Base-by-base conservation (phyloP, 495 filamentous ascomycete species). In the Trichoderma orchidacearum region DNA sequence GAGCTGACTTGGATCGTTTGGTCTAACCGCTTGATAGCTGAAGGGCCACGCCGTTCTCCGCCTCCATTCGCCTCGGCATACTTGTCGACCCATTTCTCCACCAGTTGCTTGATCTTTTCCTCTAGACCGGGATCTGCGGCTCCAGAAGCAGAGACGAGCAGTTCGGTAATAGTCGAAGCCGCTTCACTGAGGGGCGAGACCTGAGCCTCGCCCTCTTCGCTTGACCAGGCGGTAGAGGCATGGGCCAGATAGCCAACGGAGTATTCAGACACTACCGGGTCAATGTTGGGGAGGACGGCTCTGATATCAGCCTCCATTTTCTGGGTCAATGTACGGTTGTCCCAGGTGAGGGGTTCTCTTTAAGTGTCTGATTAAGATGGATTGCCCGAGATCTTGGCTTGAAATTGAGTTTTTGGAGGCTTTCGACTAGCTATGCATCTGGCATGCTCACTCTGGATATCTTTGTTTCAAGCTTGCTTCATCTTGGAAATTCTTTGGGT, bases 1-100 rank as follows among this genome's bases (percentile, higher is more conserved):
- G 92, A 82, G 59, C 89, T 89, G 59, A 99, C 92, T 66, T 96
- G 88, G 75, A 96, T 93, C 54, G 92, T 84, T 71, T 96, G 93
- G 66, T 96, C 94, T 11, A 99, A 80, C 62, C 86, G 86, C 69
- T 80, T 88, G 28, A 94, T 90, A 18, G 81, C 82, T 23, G 89
- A 84, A 61, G 90, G 88, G 11, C 84, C 77, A 28, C 64, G 66
- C 28, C 70, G 65, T 60, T 71, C 60, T 41, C 62, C 83, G 15
- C 41, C 41, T n/a, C 83, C 86, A 75, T 88, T 83, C 53, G 78
- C 77, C 11, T 83, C 82, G 63, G 82, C 85, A 54, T 97, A 80
- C 57, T 82, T 84, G 54, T 85, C 80, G 38, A 95, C 87, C 79
- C 95, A 95, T 66, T 87, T 95, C 59, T 87, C 82, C n/a, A 99